Base-by-base conservation (phyloP, 768 basidiomycete species). In the Lentinula detonsa region DNA sequence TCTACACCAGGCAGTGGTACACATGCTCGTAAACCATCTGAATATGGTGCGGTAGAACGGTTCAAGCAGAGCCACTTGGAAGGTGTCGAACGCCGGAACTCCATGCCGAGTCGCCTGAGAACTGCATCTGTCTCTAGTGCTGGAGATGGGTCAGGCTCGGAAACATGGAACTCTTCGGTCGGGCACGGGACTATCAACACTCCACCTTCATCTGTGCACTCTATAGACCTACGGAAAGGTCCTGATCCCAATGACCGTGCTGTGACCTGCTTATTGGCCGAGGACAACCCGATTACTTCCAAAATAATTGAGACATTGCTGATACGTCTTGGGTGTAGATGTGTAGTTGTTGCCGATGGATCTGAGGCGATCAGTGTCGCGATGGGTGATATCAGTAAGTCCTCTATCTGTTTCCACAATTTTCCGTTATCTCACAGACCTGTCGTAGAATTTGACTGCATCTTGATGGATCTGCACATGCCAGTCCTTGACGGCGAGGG, bases 261-360 rank as follows among this genome's bases (percentile, higher is more conserved):
- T n/a, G 88, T 98, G 58, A 97, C 95, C 43, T 95, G 93, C 68
- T 73, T 99, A 31, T 81, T 99, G 39, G 97, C 96, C 1, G 97
- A 98, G 72, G 95, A 98, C 67, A 98, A 99, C 68, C 97, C 97
- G 1, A 98, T 98, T 65, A 96, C 95, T 0, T 91, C 92, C 35
- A 98, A 98, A 78, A 98, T 99, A 53, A 88, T 98, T 53, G 95
- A 98, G 73, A 98, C 95, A 2, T 74, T 98, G 49, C 83, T 99
- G 51, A 90, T 93, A 63, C 87, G 95, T 39, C 83, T 98, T 62
- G 97, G 97, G 1, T 98, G 96, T 72, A 89, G 95, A 16, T 94
- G 93, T 71, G 89, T 98, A 9, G 91, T 98, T 8, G 97, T 98
- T 16, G 85, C 93, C 46, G 95, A 98, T 74, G 97, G 97, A 7